Percentiles rank a stretch among this genome's conserved stretches.
phyloP scores from a whole-genome alignment of 345 rosid genomes.

The Citrus medica region DNA sequence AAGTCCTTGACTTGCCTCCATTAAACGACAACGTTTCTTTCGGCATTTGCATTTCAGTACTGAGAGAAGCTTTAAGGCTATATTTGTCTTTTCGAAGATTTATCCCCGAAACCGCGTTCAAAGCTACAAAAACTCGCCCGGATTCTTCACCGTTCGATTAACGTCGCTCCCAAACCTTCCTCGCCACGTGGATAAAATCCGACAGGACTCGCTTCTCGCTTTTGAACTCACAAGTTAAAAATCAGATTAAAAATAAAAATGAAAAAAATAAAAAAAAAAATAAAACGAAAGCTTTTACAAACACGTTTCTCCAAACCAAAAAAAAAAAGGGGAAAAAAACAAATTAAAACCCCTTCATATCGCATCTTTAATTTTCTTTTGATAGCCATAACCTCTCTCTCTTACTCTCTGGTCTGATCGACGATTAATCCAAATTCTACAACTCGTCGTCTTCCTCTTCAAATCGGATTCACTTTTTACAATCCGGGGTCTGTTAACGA shows the following conservation, averaged over 20 bases:
- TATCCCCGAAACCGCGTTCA: background rate
- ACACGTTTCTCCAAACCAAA: constrained; percentile 27
- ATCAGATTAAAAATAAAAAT: background rate
- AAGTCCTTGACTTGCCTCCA: background rate
- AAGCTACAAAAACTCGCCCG: background rate
- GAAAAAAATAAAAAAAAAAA: background rate
- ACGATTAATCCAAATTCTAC: constrained; percentile 57
- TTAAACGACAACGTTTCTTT: background rate
- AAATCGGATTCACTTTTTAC: constrained; percentile 30
- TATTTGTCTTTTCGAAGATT: background rate
- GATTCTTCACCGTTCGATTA: background rate
- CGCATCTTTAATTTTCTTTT: constrained; percentile 11
- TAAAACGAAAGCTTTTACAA: background rate
- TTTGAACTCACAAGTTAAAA: background rate
- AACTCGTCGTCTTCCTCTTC: constrained; percentile 31
- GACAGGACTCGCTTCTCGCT: background rate
- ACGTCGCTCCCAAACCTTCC: background rate
- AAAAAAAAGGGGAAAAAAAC: background rate
- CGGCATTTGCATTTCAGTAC: too few relatives aligned
- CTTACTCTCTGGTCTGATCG: constrained; percentile 32
- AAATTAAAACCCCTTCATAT: constrained; percentile 1
- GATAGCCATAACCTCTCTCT: background rate
- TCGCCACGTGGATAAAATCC: background rate
- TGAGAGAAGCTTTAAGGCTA: background rate
- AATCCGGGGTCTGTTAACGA: constrained; percentile 23